Evolutionary conservation across 768 basidiomycete genomes (phyloP).

Genomic region (Rhodotorula taiwanensis): DNA sequence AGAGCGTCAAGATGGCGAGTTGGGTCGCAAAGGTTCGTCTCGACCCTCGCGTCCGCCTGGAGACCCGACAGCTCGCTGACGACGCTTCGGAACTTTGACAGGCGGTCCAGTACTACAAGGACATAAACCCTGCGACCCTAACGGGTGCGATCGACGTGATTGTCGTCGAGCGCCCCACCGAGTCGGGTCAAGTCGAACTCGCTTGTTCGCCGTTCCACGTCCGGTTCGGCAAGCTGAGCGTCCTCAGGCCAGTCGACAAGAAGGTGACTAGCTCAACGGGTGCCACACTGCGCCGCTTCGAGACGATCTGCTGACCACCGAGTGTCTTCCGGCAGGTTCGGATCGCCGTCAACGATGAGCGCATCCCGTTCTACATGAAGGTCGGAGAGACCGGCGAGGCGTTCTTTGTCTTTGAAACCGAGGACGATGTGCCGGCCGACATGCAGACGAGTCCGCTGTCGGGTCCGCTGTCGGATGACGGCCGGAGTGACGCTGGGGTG

Average conservation of each 20-base stretch:
- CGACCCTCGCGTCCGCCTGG: too few species aligned
- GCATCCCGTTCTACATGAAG: constrained; percentile 93
- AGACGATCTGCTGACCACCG: not conserved
- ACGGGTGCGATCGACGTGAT: constrained; percentile 99
- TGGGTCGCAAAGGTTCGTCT: constrained; percentile 24
- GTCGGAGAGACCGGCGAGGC: constrained; percentile 98
- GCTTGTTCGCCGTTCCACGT: constrained; percentile 96
- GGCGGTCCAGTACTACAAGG: constrained; percentile 37
- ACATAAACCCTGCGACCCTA: constrained; percentile 87
- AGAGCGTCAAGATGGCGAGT: constrained; percentile 21
- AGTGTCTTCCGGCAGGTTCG: constrained; percentile 57
- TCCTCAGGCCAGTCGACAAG: constrained; percentile 87
- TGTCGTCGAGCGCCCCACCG: constrained; percentile 69
- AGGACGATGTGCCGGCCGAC: constrained; percentile 84
- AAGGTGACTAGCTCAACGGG: too few species aligned
- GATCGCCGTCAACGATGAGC: constrained; percentile 74
- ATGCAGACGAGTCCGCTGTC: constrained; percentile 89
- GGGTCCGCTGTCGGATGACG: constrained; percentile 40
- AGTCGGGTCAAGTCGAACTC: constrained; percentile 53
- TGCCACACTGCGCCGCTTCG: too few species aligned
- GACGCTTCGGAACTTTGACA: not conserved
- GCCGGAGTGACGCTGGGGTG: constrained; percentile 19
- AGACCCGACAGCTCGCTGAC: not conserved
- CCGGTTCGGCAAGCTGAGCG: constrained; percentile 93
- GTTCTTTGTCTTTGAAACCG: constrained; percentile 97